phyloP scores from a whole-genome alignment of 495 filamentous ascomycete genomes.

The Talaromyces nanjingensis region DNA sequence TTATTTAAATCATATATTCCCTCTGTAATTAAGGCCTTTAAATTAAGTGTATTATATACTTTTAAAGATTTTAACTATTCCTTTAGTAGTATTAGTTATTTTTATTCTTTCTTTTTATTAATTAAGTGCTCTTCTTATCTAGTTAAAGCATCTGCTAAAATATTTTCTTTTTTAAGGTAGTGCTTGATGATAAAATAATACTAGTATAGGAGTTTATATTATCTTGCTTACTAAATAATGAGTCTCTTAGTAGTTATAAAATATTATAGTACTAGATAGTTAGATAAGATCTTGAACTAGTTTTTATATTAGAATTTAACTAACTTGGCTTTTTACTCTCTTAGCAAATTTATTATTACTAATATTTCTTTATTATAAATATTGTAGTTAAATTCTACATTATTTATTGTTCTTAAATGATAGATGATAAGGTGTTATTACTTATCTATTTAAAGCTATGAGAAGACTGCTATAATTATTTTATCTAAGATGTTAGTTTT shows the following conservation, averaged over 20 bases:
- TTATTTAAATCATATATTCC: background rate
- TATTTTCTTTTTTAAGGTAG: conserved; percentile 9
- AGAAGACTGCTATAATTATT: conserved; percentile 11
- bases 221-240: no score
- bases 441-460: conserved; percentile 5
- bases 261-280: conserved; percentile 21
- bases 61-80: background rate
- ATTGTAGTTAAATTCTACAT: conserved; percentile 21
- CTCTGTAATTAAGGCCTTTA: no score
- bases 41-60: background rate
- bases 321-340: conserved; percentile 21
- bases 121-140: background rate
- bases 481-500: conserved; percentile 15
- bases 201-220: conserved; percentile 15
- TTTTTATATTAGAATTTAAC: conserved; percentile 5
- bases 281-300: conserved; percentile 12
- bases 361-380: conserved; percentile 25
- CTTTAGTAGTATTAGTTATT: no score
- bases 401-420: no score
- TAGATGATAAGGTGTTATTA: conserved; percentile 14
- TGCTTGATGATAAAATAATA: conserved; percentile 13
- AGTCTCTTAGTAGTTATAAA: no score
- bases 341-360: conserved; percentile 16
- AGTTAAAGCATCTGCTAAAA: conserved; percentile 16
- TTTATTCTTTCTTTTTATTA: no score